Conservation (phyloP, 202 grass and related monocot genomes). For the Carex arenaria region DNA sequence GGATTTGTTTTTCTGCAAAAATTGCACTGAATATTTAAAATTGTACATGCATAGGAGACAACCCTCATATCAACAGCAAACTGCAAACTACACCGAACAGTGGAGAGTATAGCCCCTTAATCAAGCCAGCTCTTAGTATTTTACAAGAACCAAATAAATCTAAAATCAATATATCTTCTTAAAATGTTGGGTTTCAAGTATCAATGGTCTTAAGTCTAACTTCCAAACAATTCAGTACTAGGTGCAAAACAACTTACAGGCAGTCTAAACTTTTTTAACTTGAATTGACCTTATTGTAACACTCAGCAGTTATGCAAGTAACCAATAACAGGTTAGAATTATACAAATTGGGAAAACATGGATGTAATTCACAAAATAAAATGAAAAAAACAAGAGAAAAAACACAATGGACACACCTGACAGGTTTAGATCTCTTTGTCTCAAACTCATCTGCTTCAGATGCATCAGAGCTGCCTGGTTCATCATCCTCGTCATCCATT, state of each 20-base stretch:
- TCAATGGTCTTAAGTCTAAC: background rate
- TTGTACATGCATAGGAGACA: background rate
- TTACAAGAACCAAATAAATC: background rate
- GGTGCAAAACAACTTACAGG: background rate
- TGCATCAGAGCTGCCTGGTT: conserved; percentile 42
- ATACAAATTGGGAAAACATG: background rate
- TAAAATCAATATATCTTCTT: background rate
- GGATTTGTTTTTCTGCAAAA: background rate
- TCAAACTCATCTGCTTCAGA: conserved; percentile 43
- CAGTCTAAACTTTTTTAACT: background rate
- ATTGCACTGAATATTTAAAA: background rate
- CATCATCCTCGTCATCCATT: conserved; percentile 44
- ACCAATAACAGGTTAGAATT: background rate
- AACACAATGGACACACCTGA: conserved; percentile 45
- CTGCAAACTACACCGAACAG: background rate
- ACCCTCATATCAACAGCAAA: background rate
- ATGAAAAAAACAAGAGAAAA: background rate
- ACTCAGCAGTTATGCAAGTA: background rate
- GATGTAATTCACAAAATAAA: background rate
- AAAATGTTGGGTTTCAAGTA: background rate
- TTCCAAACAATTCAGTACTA: background rate
- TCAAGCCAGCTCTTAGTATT: background rate
- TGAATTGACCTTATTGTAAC: background rate
- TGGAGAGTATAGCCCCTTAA: background rate
- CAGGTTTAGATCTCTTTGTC: conserved; percentile 45